phyloP scores from a whole-genome alignment of 228 moss, liverwort and hornwort genomes.

The Sphagnum magellanicum region DNA sequence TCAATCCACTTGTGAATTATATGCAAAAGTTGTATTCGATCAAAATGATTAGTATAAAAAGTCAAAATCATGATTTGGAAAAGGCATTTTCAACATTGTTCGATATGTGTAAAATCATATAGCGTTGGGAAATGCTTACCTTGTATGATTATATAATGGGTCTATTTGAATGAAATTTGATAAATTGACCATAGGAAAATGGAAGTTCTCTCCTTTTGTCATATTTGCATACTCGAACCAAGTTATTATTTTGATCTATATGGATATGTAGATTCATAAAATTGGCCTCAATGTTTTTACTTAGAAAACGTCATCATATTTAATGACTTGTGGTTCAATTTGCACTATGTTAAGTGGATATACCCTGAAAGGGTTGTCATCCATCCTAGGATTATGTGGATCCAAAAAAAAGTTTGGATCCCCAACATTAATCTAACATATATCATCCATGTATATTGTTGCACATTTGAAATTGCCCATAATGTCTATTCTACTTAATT shows the following conservation, averaged over 20 bases:
- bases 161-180: background rate
- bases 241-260: background rate
- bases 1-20: too few species aligned
- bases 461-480: background rate
- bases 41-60: too few species aligned
- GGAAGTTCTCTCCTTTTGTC: background rate
- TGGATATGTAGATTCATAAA: conserved; percentile 1
- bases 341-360: conserved; percentile 5
- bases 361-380: background rate
- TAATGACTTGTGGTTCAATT: conserved; percentile 3
- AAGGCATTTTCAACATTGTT: too few species aligned
- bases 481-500: background rate
- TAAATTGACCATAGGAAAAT: background rate
- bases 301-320: background rate
- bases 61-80: too few species aligned
- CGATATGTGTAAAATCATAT: too few species aligned
- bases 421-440: conserved; percentile 1
- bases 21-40: too few species aligned
- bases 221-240: background rate
- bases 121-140: too few species aligned
- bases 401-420: background rate
- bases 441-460: conserved; percentile 1
- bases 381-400: background rate
- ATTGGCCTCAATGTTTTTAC: background rate
- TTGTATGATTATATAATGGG: conserved; percentile 1